Evolutionary conservation across 352 stramenopile species (phyloP).

Genomic region (Saprolegnia diclina): DNA sequence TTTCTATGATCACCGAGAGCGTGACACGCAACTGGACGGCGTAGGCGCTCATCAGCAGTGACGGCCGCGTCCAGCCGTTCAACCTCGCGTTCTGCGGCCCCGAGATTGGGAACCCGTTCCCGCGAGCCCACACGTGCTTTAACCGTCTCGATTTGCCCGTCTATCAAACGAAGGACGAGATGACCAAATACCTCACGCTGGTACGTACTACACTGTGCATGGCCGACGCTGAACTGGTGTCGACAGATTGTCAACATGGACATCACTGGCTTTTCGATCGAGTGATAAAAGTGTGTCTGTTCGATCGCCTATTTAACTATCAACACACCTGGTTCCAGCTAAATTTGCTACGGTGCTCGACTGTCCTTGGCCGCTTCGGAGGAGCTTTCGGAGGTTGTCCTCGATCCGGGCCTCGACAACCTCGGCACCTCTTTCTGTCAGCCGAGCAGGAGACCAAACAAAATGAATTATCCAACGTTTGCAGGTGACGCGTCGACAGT

Average conservation of each 20-base stretch:
- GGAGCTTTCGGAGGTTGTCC: too few relatives aligned
- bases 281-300: constrained; percentile 32
- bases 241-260: constrained; percentile 90
- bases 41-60: constrained; percentile 67
- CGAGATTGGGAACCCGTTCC: constrained; percentile 35
- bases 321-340: too few relatives aligned
- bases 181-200: constrained; percentile 78
- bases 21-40: too few relatives aligned
- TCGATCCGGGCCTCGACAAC: too few relatives aligned
- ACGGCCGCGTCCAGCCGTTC: constrained; percentile 69
- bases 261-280: constrained; percentile 91
- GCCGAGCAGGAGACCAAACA: too few relatives aligned
- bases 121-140: constrained; percentile 83
- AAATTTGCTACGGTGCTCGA: too few relatives aligned
- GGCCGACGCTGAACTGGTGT: constrained; percentile 35
- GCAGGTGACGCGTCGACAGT: too few relatives aligned
- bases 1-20: background rate
- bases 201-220: constrained; percentile 28
- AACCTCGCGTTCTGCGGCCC: constrained; percentile 75
- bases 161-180: constrained; percentile 73
- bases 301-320: too few relatives aligned
- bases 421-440: too few relatives aligned
- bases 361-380: too few relatives aligned
- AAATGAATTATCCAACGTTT: too few relatives aligned
- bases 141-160: constrained; percentile 83